Conservation (phyloP, 2,329 filamentous ascomycete genomes). For the Cercospora sp. region DNA sequence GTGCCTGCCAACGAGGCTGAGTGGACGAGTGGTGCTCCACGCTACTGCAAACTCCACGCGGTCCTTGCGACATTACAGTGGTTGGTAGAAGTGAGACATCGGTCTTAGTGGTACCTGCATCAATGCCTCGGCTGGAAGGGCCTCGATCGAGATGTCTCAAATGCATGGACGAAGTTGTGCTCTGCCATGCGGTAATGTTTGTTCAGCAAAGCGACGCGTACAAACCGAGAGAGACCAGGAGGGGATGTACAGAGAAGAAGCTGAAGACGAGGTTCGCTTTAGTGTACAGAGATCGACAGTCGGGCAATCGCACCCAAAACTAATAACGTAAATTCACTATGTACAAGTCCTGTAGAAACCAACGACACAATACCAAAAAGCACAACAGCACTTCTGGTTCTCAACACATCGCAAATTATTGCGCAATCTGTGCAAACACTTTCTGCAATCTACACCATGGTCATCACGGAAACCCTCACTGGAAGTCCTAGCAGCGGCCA, state of each 20-base stretch:
- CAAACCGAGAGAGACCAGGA: not conserved
- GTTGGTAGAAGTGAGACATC: not conserved
- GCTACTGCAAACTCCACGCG: conserved; percentile 8
- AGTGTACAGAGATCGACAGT: not conserved
- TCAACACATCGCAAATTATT: too few relatives aligned
- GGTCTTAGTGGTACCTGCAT: not conserved
- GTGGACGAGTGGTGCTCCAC: conserved; percentile 8
- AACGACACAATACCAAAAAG: not conserved
- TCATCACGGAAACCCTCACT: not conserved
- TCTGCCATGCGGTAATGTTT: not conserved
- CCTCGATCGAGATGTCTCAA: not conserved
- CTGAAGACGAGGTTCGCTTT: not conserved
- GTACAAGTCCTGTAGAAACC: not conserved
- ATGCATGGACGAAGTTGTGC: not conserved
- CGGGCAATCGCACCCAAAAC: not conserved
- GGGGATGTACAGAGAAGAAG: not conserved
- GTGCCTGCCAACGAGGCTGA: conserved; percentile 6
- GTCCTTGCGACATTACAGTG: not conserved
- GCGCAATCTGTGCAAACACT: too few relatives aligned
- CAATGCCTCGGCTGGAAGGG: not conserved
- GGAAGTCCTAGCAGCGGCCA: not conserved
- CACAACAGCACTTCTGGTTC: too few relatives aligned
- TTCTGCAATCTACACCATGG: too few relatives aligned
- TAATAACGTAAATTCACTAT: not conserved
- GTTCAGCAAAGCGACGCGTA: not conserved